phyloP scores from a whole-genome alignment of 805 yeast genomes.

The Candida suzukii region DNA sequence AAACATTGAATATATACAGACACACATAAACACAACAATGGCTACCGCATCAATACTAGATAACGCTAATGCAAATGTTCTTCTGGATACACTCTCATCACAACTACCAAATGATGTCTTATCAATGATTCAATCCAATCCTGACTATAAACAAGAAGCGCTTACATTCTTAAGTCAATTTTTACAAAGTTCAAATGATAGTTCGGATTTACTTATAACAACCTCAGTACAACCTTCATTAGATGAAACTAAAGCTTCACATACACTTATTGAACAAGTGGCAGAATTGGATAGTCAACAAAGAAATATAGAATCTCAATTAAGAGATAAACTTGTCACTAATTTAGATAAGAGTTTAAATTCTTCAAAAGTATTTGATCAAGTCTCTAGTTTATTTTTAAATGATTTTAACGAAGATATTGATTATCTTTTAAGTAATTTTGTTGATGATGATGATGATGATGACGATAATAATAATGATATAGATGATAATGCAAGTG shows the following conservation, averaged over 20 bases:
- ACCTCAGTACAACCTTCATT: conserved; percentile 18
- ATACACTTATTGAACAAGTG: conserved; percentile 56
- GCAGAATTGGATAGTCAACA: conserved; percentile 64
- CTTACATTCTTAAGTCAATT: conserved; percentile 29
- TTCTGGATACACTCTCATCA: conserved; percentile 28
- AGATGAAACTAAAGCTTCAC: conserved; percentile 10
- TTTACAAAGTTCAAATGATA: conserved; percentile 38
- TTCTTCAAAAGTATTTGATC: conserved; percentile 24
- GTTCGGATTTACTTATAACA: conserved; percentile 26
- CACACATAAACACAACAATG: no score
- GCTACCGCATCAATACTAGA: neutral
- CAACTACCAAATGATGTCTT: conserved; percentile 20
- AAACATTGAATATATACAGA: no score
- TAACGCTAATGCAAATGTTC: conserved; percentile 16
- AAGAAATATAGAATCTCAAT: conserved; percentile 36
- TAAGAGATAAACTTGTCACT: conserved; percentile 32
- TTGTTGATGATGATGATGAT: conserved; percentile 19
- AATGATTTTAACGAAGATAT: conserved; percentile 24
- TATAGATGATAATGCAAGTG: conserved; percentile 4
- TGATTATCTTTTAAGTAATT: conserved; percentile 22
- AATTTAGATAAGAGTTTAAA: conserved; percentile 41
- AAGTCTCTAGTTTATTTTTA: conserved; percentile 27
- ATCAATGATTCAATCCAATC: conserved; percentile 19
- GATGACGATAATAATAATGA: neutral
- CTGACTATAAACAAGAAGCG: conserved; percentile 29